Conservation (phyloP, 768 basidiomycete species). For the Tricholoma matsutake region DNA sequence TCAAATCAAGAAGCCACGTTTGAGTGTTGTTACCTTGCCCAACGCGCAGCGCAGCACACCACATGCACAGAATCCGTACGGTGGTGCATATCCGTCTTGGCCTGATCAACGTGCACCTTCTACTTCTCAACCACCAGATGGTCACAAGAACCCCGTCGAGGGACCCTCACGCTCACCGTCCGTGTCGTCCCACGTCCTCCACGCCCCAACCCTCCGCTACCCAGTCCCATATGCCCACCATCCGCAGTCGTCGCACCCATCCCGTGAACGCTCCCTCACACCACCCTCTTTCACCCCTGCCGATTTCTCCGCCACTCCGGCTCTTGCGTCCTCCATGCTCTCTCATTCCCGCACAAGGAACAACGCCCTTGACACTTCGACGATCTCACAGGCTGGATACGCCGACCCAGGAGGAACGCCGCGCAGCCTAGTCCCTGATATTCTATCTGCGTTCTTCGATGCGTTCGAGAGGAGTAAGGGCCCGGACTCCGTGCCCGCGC, state of each 20-base stretch:
- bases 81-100: not conserved
- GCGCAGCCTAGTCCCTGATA: not conserved
- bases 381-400: not conserved
- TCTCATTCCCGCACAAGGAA: not conserved
- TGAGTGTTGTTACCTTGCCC: not conserved
- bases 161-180: not conserved
- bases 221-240: not conserved
- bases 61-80: not conserved
- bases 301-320: not conserved
- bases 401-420: too few species aligned
- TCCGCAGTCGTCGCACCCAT: not conserved
- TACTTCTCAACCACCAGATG: not conserved
- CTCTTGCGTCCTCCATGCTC: not conserved
- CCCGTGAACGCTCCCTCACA: not conserved
- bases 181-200: not conserved
- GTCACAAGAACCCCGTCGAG: not conserved
- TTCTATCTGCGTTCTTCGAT: not conserved
- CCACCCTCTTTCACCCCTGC: not conserved
- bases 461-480: not conserved
- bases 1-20: not conserved
- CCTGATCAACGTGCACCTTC: not conserved
- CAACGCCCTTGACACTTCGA: not conserved
- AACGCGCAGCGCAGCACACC: not conserved
- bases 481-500: not conserved
- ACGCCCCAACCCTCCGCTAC: not conserved